A percentile compares a stretch with the other conserved stretches of the same genome.
Conservation (phyloP, 768 basidiomycete genomes). For the Trametes villosa region DNA sequence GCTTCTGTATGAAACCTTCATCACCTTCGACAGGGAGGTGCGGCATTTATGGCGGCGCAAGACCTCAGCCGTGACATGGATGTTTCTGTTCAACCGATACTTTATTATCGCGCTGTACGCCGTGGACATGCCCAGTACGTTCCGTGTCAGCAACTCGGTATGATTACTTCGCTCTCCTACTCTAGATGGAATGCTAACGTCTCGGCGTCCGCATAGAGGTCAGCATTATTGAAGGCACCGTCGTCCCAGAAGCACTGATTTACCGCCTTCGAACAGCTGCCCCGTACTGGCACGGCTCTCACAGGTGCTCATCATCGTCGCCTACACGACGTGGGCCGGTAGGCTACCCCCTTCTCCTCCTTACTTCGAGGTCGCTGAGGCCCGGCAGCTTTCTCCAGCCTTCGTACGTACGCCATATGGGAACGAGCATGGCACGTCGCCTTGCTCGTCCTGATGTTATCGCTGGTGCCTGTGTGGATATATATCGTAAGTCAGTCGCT, state of each 20-base stretch:
- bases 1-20: constrained; percentile 12
- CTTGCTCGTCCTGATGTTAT: not conserved
- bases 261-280: not conserved
- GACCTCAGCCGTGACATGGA: constrained; percentile 6
- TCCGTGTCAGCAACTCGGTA: not conserved
- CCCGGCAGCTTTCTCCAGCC: constrained; percentile 7
- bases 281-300: not conserved
- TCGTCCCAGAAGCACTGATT: not conserved
- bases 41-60: constrained; percentile 10
- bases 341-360: not conserved
- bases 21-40: constrained; percentile 6
- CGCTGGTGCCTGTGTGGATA: not conserved
- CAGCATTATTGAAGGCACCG: not conserved
- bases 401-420: constrained; percentile 6
- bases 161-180: no score
- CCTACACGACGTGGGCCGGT: constrained; percentile 12
- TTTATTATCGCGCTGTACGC: constrained; percentile 4
- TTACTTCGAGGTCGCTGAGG: not conserved
- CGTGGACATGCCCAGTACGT: not conserved
- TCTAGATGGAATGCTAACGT: no score
- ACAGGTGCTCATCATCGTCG: constrained; percentile 11
- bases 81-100: constrained; percentile 11
- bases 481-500: constrained; percentile 10
- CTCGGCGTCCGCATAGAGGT: no score
- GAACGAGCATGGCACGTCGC: constrained; percentile 8